Evolutionary conservation across 768 basidiomycete genomes (phyloP).

Genomic region (Brasilioporus rufonigricans): DNA sequence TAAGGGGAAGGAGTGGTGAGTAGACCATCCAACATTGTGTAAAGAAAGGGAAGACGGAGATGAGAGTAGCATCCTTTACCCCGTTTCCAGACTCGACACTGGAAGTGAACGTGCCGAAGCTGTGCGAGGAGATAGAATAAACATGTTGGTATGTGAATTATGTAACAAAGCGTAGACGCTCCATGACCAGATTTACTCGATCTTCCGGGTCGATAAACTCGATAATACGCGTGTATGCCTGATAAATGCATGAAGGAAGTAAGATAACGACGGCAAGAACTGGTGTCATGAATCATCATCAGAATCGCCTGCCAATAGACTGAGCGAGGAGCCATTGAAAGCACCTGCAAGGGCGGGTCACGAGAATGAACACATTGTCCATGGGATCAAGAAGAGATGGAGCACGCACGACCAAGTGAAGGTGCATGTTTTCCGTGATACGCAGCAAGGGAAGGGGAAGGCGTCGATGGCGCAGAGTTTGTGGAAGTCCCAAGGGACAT

Average conservation of each 20-base stretch:
- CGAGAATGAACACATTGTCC: not conserved
- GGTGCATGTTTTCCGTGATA: constrained; percentile 38
- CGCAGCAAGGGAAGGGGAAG: constrained; percentile 38
- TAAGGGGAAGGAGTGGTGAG: too few relatives aligned
- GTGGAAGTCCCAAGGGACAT: constrained; percentile 33
- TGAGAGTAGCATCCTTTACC: too few relatives aligned
- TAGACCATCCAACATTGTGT: too few relatives aligned
- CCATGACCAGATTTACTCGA: not conserved
- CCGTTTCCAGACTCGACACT: too few relatives aligned
- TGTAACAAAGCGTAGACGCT: not conserved
- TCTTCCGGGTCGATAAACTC: too few relatives aligned
- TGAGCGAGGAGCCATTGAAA: constrained; percentile 29
- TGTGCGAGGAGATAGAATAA: too few relatives aligned
- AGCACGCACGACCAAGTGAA: constrained; percentile 35
- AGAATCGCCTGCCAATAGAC: constrained; percentile 26
- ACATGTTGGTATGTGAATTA: too few relatives aligned
- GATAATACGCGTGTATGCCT: constrained; percentile 1
- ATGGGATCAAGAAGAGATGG: not conserved
- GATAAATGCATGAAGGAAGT: constrained; percentile 11
- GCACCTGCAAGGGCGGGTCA: constrained; percentile 16
- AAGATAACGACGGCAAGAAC: not conserved
- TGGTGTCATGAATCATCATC: constrained; percentile 29
- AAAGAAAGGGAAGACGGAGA: too few relatives aligned
- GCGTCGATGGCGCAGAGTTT: constrained; percentile 31
- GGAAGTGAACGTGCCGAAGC: too few relatives aligned